Evolutionary conservation across 805 yeast genomes (phyloP).

Genomic region (Barnettozyma populi): DNA sequence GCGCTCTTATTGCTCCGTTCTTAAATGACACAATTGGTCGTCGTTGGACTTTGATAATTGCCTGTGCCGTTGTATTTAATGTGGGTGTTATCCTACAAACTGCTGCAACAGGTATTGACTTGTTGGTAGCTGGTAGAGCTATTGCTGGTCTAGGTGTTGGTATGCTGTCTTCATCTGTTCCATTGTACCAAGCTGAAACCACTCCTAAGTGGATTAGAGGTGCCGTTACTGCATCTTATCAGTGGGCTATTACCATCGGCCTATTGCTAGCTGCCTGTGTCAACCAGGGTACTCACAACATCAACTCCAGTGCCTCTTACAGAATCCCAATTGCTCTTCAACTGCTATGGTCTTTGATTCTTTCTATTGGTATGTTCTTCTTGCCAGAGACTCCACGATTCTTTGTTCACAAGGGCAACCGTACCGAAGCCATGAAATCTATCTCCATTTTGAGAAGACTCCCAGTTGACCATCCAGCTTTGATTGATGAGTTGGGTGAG

Average conservation of each 20-base stretch:
- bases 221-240: slow-evolving; percentile 69
- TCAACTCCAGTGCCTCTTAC: slow-evolving; percentile 54
- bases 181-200: slow-evolving; percentile 74
- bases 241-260: slow-evolving; percentile 70
- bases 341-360: slow-evolving; percentile 58
- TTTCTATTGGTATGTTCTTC: slow-evolving; percentile 56
- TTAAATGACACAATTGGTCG: slow-evolving; percentile 52
- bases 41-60: slow-evolving; percentile 39
- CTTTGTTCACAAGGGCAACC: slow-evolving; percentile 49
- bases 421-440: slow-evolving; percentile 50
- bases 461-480: slow-evolving; percentile 38
- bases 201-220: slow-evolving; percentile 79
- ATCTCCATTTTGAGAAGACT: slow-evolving; percentile 50
- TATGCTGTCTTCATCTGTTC: slow-evolving; percentile 63
- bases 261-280: slow-evolving; percentile 63
- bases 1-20: slow-evolving; percentile 59
- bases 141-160: slow-evolving; percentile 75
- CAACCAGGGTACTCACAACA: slow-evolving; percentile 58
- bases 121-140: slow-evolving; percentile 60
- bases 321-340: slow-evolving; percentile 73
- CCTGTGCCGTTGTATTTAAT: slow-evolving; percentile 42
- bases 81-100: slow-evolving; percentile 49
- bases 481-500: slow-evolving; percentile 41
- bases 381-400: slow-evolving; percentile 78
- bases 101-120: slow-evolving; percentile 38